Base-by-base conservation (phyloP, 2,329 filamentous ascomycete genomes). In the Aureobasidium pullulans region DNA sequence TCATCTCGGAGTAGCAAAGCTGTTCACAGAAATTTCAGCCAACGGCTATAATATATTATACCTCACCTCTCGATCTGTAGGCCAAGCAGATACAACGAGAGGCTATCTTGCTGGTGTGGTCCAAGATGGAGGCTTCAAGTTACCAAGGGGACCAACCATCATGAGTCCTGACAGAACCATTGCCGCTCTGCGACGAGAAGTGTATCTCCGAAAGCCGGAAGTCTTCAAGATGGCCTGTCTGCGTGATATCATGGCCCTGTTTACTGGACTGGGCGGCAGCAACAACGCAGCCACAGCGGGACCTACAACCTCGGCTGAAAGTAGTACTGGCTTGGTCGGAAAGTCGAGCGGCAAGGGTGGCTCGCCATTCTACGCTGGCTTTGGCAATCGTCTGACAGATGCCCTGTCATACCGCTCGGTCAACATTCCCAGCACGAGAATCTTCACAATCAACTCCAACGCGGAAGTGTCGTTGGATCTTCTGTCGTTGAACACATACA, bases 31-130 rank as follows among this genome's bases (percentile, higher is more conserved):
- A 66, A 99, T 99, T 66, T 85, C 86, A 1, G 86, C 88, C 67
- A 99, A 99, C 68, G 94, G 94, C 6, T 99, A 97, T 79, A 97
- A 99, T 72, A 95, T 99, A 70, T 91, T 99, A 83, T 99, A 99
- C 71, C 81, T 99, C 47, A 99, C 94, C 0, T 95, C 89, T 71
- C 86, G 94, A 54, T 94, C 90, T 13, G 92, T 97, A 47, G 95
- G 94, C 0, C 92, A 95, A 73, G 89, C 94, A 15, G 94, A 99
- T 73, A 91, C 80, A 0, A 99, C 94, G 1, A 81, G 94, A 60
- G 84, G 90, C 0, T 99, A 99, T 71, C 80, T 99, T 3, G 88
- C 92, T 61, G 91, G 92, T 29, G 90, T 99, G 23, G 79, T 85
- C 8, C 94, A 99, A 72, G 93, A 96, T 60, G 85, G 85, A 36